Evolutionary conservation across 2,329 filamentous ascomycete species (phyloP).

Genomic region (Diaporthe batatas): DNA sequence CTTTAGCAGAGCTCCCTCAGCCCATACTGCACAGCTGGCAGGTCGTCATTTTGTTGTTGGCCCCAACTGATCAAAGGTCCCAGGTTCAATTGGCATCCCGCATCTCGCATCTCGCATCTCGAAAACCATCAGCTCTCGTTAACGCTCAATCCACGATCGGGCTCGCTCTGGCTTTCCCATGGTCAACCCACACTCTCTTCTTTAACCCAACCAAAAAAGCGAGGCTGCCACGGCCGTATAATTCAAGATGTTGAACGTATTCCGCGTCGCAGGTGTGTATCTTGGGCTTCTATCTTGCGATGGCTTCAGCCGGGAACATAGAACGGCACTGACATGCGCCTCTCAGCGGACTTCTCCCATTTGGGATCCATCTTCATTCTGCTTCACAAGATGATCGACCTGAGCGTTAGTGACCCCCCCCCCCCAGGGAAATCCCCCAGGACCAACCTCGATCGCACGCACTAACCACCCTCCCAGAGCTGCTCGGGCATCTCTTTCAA

Average conservation of each 20-base stretch:
- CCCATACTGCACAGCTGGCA: slow-evolving; percentile 1
- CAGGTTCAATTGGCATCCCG: slow-evolving; percentile 17
- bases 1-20: slow-evolving; percentile 46
- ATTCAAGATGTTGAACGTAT: slow-evolving; percentile 67
- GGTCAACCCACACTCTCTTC: slow-evolving; percentile 24
- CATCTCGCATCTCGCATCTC: slow-evolving; percentile 11
- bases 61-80: slow-evolving; percentile 24
- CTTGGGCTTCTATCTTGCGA: slow-evolving; percentile 26
- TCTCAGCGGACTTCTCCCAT: slow-evolving; percentile 93
- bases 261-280: slow-evolving; percentile 68
- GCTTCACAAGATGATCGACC: slow-evolving; percentile 94
- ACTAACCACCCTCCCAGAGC: slow-evolving; percentile 72
- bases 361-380: slow-evolving; percentile 93
- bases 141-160: slow-evolving; percentile 4
- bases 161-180: slow-evolving; percentile 30
- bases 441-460: slow-evolving; percentile 12
- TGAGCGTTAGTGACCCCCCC: slow-evolving; percentile 74
- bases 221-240: slow-evolving; percentile 37
- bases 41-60: slow-evolving; percentile 29
- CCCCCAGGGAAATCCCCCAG: too few species aligned
- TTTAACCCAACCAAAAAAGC: slow-evolving; percentile 24
- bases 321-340: slow-evolving; percentile 43
- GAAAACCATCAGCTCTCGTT: neutral
- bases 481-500: slow-evolving; percentile 99
- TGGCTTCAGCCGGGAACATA: slow-evolving; percentile 34